phyloP scores from a whole-genome alignment of 1,284 basidiomycete species.

The Ceratorhiza oryzae-sativae region DNA sequence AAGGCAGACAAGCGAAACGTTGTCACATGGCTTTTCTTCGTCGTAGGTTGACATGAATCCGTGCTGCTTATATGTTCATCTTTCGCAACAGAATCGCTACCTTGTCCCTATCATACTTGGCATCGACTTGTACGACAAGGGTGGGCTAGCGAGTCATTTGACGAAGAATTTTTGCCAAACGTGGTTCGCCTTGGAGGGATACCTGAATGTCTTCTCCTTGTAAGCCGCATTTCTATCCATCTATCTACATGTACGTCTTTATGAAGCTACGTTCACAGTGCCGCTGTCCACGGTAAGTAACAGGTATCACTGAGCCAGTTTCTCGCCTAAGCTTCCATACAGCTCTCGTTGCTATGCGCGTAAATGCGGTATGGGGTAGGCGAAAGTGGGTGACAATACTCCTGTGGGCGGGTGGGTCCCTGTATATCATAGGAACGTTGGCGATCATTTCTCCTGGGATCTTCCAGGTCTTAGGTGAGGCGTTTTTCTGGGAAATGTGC shows the following conservation, averaged over 20 bases:
- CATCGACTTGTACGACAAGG: slow-evolving; percentile 41
- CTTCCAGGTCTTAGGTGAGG: slow-evolving; percentile 34
- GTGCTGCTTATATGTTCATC: not conserved
- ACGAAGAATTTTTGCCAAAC: slow-evolving; percentile 25
- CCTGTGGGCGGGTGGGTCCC: slow-evolving; percentile 15
- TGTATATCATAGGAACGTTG: slow-evolving; percentile 31
- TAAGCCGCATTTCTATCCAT: not conserved
- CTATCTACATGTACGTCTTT: not conserved
- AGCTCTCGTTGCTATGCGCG: slow-evolving; percentile 41
- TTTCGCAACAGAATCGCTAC: slow-evolving; percentile 34
- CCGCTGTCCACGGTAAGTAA: slow-evolving; percentile 31
- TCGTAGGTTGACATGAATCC: slow-evolving; percentile 2
- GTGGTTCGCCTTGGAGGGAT: slow-evolving; percentile 34
- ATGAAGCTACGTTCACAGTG: not conserved
- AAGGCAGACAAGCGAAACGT: slow-evolving; percentile 35
- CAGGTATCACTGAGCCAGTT: not conserved
- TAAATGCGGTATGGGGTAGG: slow-evolving; percentile 41
- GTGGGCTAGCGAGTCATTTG: slow-evolving; percentile 36
- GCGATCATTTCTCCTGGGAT: slow-evolving; percentile 34
- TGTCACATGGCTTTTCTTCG: slow-evolving; percentile 32
- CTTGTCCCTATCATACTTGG: slow-evolving; percentile 38
- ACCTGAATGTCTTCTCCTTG: slow-evolving; percentile 34
- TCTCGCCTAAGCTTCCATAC: not conserved
- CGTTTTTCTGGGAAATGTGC: not conserved
- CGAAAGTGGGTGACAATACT: slow-evolving; percentile 22